Evolutionary conservation across 208 protist species (phyloP).

Genomic region (Trypanosoma boissoni): DNA sequence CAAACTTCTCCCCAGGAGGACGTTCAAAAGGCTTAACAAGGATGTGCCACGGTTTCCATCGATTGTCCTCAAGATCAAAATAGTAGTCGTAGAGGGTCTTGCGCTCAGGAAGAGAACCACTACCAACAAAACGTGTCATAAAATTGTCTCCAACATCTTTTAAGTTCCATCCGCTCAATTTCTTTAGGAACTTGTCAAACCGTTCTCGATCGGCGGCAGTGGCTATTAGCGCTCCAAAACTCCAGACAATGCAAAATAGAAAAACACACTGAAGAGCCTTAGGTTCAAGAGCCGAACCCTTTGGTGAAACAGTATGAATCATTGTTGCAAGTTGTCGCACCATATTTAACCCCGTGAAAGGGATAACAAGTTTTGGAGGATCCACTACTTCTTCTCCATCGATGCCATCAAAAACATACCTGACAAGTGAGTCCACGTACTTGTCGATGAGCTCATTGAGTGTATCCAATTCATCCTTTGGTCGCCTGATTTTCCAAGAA

Average conservation of each 20-base stretch:
- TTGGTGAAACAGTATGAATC: conserved; percentile 81
- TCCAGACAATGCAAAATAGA: conserved; percentile 96
- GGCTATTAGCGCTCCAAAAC: conserved; percentile 91
- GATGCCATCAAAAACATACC: conserved; percentile 94
- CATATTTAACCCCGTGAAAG: conserved; percentile 92
- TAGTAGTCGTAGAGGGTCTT: conserved; percentile 97
- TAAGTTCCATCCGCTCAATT: conserved; percentile 88
- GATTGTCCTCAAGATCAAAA: conserved; percentile 91
- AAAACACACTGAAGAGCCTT: conserved; percentile 94
- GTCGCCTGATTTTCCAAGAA: conserved; percentile 88
- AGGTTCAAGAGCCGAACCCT: conserved; percentile 78
- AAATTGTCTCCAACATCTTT: conserved; percentile 91
- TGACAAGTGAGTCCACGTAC: conserved; percentile 89
- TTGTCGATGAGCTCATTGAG: conserved; percentile 91
- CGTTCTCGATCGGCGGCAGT: conserved; percentile 70
- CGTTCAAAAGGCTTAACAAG: conserved; percentile 92
- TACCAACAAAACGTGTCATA: conserved; percentile 88
- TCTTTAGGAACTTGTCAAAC: conserved; percentile 96
- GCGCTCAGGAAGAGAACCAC: conserved; percentile 85
- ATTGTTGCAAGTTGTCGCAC: conserved; percentile 94
- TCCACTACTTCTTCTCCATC: conserved; percentile 56
- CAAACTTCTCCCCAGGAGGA: conserved; percentile 89
- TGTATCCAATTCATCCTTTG: conserved; percentile 88
- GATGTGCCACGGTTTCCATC: conserved; percentile 96
- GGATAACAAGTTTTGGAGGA: conserved; percentile 77